These are phyloP conservation scores for Alnus glutinosa DNA, from an alignment of 306 rosid species.

Conservation along the genomic window DNA sequence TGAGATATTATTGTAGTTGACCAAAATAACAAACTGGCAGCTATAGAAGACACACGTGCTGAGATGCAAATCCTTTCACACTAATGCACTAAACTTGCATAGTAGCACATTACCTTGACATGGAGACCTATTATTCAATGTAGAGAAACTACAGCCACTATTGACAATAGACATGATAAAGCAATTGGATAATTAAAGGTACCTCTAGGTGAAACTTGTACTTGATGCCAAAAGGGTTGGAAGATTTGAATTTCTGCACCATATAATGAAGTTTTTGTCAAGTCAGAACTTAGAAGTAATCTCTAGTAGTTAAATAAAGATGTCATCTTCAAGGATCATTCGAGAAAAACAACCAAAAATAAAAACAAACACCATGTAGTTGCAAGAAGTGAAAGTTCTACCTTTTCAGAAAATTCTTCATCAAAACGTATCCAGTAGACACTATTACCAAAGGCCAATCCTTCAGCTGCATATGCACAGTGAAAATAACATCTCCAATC, in stretches of 20 bases:
- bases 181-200: constrained; percentile 5
- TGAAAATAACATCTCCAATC: constrained; percentile 35
- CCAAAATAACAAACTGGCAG: background rate
- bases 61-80: background rate
- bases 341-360: background rate
- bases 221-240: constrained; percentile 92
- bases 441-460: constrained; percentile 78
- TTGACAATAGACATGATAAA: background rate
- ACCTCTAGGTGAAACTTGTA: constrained; percentile 96
- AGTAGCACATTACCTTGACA: constrained; percentile 13
- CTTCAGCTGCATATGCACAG: constrained; percentile 75
- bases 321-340: background rate
- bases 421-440: constrained; percentile 90
- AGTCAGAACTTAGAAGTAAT: constrained; percentile 16
- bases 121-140: background rate
- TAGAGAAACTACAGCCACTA: background rate
- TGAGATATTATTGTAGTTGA: background rate
- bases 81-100: background rate
- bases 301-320: background rate
- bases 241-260: constrained; percentile 81
- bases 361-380: background rate
- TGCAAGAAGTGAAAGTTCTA: constrained; percentile 24
- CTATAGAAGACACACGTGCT: background rate
- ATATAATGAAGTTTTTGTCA: constrained; percentile 24
- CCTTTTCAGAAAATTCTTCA: constrained; percentile 84